Conservation (phyloP, 352 stramenopile genomes). For the Elongisporangium anandrum region DNA sequence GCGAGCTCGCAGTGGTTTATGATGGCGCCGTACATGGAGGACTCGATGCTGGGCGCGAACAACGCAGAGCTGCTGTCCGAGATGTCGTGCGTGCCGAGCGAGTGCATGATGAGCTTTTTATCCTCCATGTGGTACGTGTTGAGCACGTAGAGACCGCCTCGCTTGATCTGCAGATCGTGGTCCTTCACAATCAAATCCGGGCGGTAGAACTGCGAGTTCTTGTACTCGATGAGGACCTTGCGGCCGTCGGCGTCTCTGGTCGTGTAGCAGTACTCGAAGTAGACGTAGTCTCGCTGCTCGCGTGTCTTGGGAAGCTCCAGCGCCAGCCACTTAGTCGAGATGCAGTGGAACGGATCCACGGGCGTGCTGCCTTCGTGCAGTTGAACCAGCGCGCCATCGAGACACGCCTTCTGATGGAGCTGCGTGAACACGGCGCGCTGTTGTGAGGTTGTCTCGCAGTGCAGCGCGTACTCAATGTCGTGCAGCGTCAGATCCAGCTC, state of each 20-base stretch:
- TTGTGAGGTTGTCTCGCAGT: conserved; percentile 38
- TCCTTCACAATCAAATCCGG: neutral
- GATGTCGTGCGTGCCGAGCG: neutral
- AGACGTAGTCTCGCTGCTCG: conserved; percentile 42
- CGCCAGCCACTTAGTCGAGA: conserved; percentile 45
- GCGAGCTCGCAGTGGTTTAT: neutral
- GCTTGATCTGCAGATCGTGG: neutral
- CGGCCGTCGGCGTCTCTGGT: neutral
- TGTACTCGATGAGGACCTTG: neutral
- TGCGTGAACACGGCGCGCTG: conserved; percentile 42
- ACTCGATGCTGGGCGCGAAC: neutral
- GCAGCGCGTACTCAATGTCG: conserved; percentile 48
- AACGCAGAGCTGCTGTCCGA: neutral
- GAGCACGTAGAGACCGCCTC: neutral
- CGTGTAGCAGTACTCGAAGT: conserved; percentile 30
- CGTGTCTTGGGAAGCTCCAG: conserved; percentile 42
- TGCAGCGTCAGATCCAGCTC: conserved; percentile 20
- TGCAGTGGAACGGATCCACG: conserved; percentile 42
- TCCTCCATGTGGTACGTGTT: neutral
- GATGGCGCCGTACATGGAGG: neutral
- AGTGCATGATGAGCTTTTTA: neutral
- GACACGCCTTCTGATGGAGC: conserved; percentile 33
- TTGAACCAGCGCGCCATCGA: conserved; percentile 37
- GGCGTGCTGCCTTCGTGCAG: conserved; percentile 30
- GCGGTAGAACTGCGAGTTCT: neutral